Percentiles rank a stretch among this genome's conserved stretches.
These are phyloP conservation scores for Euptelea pleiosperma DNA, from an alignment of 164 flowering plant species.

Conservation along the genomic window DNA sequence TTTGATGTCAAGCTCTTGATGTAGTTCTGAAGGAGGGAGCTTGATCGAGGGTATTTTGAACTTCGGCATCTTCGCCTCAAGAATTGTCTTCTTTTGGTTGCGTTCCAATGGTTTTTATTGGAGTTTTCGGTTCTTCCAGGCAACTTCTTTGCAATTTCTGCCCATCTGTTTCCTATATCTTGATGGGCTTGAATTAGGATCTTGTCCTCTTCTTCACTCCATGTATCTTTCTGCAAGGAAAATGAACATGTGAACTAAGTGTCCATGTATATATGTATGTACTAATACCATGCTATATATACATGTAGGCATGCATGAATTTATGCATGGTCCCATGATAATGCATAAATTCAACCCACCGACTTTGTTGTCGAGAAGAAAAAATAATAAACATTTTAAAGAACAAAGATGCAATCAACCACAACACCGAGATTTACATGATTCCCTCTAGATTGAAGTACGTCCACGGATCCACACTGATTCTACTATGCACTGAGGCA, in stretches of 20 bases:
- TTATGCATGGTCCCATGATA: neutral
- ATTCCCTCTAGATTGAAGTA: too few relatives aligned
- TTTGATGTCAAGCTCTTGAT: conserved; percentile 53
- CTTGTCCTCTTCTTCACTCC: conserved; percentile 80
- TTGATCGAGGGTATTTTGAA: conserved; percentile 44
- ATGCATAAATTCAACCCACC: neutral
- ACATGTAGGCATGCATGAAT: neutral
- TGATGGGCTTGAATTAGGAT: conserved; percentile 53
- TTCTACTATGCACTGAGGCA: too few relatives aligned
- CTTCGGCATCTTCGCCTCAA: conserved; percentile 50
- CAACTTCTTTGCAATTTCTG: conserved; percentile 75
- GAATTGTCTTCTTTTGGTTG: conserved; percentile 72
- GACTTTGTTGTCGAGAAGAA: too few relatives aligned
- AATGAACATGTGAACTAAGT: neutral
- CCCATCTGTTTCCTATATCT: conserved; percentile 87
- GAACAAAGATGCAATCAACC: too few relatives aligned
- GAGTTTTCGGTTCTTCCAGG: conserved; percentile 88
- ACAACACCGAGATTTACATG: too few relatives aligned
- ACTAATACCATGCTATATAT: neutral
- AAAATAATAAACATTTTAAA: too few relatives aligned
- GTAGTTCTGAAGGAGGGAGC: conserved; percentile 61
- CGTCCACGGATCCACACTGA: too few relatives aligned
- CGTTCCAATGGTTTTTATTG: conserved; percentile 91
- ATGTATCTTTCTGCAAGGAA: conserved; percentile 58
- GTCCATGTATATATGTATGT: neutral